Evolutionary conservation across 257 asterid species (phyloP), one percentile per base, ranked within the genome.

Genomic region (Anisodus acutangulus): DNA sequence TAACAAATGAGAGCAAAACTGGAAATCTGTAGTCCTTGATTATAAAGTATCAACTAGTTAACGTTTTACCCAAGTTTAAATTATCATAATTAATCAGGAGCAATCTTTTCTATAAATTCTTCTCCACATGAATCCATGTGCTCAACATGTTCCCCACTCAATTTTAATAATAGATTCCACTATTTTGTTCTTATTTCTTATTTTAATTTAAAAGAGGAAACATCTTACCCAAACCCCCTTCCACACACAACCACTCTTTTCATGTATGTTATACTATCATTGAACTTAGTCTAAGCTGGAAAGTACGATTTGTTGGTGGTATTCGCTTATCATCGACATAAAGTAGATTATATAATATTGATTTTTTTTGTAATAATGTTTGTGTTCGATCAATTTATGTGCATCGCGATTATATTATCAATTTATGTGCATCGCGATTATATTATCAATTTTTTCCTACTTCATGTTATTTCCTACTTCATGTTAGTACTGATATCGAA

Each of bases 71-170:
- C 68, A 62, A 62, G 67, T 60, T n/a, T 17, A 60, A 60, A 60
- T 60, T 60, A n/a, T 1, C 11, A 60, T n/a, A 62, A 62, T 62
- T 19, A 62, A 62, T 62, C 5, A 8, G 68, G 8, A 0, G 9
- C 37, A 8, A 19, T 13, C 13, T 62, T 19, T 62, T 19, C 13
- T 1, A n/a, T 19, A 62, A 62, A 45, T 78, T 84, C 66, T n/a
- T n/a, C 31, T 11, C 39, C 72, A 64, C 80, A 31, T 11, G 78
- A 39, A 78, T 60, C 31, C 83, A 37, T 79, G 81, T 63, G 68
- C 35, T 62, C 68, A 62, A 62, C 8, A 62, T 57, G 63, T 62
- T 62, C 0, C 13, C 68, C 13, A 19, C 68, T 19, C 13, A 9
- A 9, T 22, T 62, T 62, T 19, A 8, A 2, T 8, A n/a, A 62